Evolutionary conservation across 2,329 filamentous ascomycete genomes (phyloP).

Genomic region (Pseudonectria foliicola): DNA sequence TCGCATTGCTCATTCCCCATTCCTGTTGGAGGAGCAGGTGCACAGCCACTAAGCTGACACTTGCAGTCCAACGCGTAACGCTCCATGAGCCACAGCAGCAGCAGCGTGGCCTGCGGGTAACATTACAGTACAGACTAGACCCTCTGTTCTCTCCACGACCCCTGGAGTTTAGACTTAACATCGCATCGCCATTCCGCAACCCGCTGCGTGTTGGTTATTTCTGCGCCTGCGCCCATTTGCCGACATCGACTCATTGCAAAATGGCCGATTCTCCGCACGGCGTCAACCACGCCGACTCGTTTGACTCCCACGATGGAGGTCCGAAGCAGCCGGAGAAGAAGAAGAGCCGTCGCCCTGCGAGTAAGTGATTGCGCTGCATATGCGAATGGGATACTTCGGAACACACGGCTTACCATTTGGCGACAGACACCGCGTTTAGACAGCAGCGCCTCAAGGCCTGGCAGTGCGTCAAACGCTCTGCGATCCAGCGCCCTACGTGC

Average conservation of each 20-base stretch:
- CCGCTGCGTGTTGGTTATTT: no score
- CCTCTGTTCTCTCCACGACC: slow-evolving; percentile 7
- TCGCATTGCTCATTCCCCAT: no score
- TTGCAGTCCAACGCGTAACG: slow-evolving; percentile 14
- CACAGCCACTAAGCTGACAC: slow-evolving; percentile 13
- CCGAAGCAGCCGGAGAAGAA: slow-evolving; percentile 60
- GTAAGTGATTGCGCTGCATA: slow-evolving; percentile 46
- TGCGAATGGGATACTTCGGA: slow-evolving; percentile 4
- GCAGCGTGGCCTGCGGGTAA: slow-evolving; percentile 9
- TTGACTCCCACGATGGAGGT: slow-evolving; percentile 47
- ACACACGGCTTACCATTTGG: slow-evolving; percentile 12
- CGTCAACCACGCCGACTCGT: slow-evolving; percentile 44
- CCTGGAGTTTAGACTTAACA: slow-evolving; percentile 9
- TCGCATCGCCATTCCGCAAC: background rate
- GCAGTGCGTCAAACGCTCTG: slow-evolving; percentile 59
- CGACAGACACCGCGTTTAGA: slow-evolving; percentile 83
- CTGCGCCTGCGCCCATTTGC: slow-evolving; percentile 9
- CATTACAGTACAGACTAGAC: no score
- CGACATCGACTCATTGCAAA: slow-evolving; percentile 18
- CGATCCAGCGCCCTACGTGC: slow-evolving; percentile 12
- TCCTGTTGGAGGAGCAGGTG: slow-evolving; percentile 1
- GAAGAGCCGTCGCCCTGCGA: slow-evolving; percentile 88
- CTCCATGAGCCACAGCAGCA: slow-evolving; percentile 18
- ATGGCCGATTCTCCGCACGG: slow-evolving; percentile 44
- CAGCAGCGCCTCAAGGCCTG: slow-evolving; percentile 97